Percentiles rank a stretch among this genome's conserved stretches.
Evolutionary conservation across 2,329 filamentous ascomycete species (phyloP).

Genomic region (Fusarium proliferatum): DNA sequence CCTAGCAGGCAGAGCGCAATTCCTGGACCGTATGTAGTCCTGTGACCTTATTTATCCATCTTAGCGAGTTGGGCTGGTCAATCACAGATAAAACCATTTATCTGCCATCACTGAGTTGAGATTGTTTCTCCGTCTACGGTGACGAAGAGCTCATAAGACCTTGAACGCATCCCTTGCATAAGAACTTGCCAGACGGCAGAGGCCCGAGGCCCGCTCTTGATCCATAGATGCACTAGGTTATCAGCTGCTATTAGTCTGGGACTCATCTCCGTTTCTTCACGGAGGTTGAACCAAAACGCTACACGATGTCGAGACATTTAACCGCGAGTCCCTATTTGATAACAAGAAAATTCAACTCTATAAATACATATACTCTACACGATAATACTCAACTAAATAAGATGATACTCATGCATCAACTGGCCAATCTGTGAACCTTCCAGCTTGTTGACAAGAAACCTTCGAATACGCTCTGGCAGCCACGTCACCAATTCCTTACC

Average conservation of each 20-base stretch:
- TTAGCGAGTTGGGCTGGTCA: rapidly evolving
- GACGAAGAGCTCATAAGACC: not conserved
- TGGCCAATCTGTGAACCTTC: not conserved
- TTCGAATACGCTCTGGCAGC: not conserved
- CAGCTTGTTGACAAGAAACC: not conserved
- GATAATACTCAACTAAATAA: not conserved
- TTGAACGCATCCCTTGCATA: not conserved
- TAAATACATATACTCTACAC: not conserved
- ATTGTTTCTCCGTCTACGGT: rapidly evolving
- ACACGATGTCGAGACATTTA: not conserved
- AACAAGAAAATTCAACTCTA: too few relatives aligned
- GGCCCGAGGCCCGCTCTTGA: rapidly evolving
- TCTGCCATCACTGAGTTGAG: not conserved
- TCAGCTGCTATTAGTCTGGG: not conserved
- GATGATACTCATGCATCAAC: slow-evolving; percentile 1
- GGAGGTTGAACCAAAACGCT: not conserved
- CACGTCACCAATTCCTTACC: not conserved
- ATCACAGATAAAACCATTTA: rapidly evolving
- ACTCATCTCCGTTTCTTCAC: not conserved
- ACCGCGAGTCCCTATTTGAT: too few relatives aligned
- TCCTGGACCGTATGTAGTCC: too few relatives aligned
- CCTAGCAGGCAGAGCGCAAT: not conserved
- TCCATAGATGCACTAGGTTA: rapidly evolving
- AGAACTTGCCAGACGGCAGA: rapidly evolving
- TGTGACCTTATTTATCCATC: rapidly evolving